Conservation (phyloP, 768 basidiomycete genomes). For the Royoungia palumana region DNA sequence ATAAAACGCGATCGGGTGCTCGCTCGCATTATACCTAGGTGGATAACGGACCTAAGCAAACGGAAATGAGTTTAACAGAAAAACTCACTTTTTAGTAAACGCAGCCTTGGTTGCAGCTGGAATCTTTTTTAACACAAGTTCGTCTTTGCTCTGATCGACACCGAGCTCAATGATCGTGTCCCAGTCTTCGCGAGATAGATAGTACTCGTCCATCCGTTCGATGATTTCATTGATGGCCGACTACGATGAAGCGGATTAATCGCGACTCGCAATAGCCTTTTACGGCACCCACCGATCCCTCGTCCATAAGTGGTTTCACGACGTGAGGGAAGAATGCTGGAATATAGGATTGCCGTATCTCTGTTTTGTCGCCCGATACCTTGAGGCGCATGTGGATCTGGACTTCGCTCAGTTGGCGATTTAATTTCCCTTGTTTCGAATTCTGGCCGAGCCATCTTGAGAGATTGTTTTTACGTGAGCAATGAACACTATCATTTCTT, state of each 20-base stretch:
- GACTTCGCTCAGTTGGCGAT: conserved; percentile 78
- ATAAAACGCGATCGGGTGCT: conserved; percentile 95
- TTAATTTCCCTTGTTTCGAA: conserved; percentile 84
- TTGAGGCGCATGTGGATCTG: conserved; percentile 95
- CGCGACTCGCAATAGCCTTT: neutral
- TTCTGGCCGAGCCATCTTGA: conserved; percentile 96
- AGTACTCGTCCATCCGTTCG: conserved; percentile 90
- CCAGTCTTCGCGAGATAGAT: conserved; percentile 92
- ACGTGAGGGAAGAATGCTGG: conserved; percentile 84
- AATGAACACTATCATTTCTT: neutral
- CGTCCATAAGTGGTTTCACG: conserved; percentile 71
- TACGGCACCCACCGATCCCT: conserved; percentile 61
- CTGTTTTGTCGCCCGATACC: conserved; percentile 84
- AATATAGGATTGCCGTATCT: conserved; percentile 89
- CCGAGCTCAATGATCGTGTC: conserved; percentile 94
- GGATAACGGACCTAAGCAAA: neutral
- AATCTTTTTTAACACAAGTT: conserved; percentile 78
- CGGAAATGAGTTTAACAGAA: neutral
- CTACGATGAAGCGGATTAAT: neutral
- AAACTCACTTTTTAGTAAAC: conserved; percentile 77
- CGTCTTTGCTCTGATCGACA: conserved; percentile 75
- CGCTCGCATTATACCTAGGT: conserved; percentile 79
- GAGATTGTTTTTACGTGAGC: neutral
- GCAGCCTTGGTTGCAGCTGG: conserved; percentile 74
- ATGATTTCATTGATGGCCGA: conserved; percentile 79